Evolutionary conservation across 208 protist genomes (phyloP).

Genomic region (Leishmania aethiopica): DNA sequence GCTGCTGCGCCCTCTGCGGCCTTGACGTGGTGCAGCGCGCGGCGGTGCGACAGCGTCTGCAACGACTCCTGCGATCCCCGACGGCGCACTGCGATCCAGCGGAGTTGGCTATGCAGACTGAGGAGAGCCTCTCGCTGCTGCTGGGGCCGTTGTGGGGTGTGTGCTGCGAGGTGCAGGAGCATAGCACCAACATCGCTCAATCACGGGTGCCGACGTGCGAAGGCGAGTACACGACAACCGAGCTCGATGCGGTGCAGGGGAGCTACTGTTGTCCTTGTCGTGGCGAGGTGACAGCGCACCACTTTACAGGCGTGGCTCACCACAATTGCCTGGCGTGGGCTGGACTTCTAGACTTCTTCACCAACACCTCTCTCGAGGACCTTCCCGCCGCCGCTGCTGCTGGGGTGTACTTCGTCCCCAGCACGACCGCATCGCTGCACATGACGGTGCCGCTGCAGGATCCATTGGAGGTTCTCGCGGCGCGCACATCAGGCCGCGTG

Average conservation of each 20-base stretch:
- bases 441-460: slow-evolving; percentile 26
- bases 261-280: not conserved
- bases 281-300: not conserved
- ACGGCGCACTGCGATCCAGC: slow-evolving; percentile 44
- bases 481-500: slow-evolving; percentile 27
- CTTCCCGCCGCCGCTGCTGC: not conserved
- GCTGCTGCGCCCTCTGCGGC: slow-evolving; percentile 67
- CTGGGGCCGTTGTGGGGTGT: slow-evolving; percentile 74
- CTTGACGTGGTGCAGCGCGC: slow-evolving; percentile 58
- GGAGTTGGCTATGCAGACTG: slow-evolving; percentile 50
- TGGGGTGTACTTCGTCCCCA: not conserved
- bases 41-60: slow-evolving; percentile 46
- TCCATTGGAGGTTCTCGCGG: slow-evolving; percentile 3
- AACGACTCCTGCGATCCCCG: slow-evolving; percentile 41
- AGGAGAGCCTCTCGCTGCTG: slow-evolving; percentile 44
- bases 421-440: slow-evolving; percentile 15
- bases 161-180: slow-evolving; percentile 2
- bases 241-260: not conserved
- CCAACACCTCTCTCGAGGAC: slow-evolving; percentile 12
- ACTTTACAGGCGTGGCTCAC: slow-evolving; percentile 36
- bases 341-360: slow-evolving; percentile 42
- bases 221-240: slow-evolving; percentile 6
- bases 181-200: not conserved
- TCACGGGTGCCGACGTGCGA: not conserved
- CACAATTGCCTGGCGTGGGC: slow-evolving; percentile 84